Conservation (phyloP, 495 filamentous ascomycete genomes). For the Talaromyces stipitatus region DNA sequence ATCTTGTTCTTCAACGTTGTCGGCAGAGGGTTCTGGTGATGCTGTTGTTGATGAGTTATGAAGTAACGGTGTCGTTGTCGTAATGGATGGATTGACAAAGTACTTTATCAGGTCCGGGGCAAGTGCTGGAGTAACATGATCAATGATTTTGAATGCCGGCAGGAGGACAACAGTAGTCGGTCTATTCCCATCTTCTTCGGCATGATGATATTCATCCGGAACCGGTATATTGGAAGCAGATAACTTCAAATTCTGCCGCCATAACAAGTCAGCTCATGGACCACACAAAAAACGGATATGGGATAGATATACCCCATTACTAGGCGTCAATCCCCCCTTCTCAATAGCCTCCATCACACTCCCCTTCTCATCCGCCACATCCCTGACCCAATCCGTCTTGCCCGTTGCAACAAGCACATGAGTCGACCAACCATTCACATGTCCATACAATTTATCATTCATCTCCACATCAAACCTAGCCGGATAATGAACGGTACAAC, state of each 20-base stretch:
- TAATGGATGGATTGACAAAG: constrained; percentile 65
- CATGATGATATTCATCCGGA: constrained; percentile 48
- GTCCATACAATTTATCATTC: constrained; percentile 72
- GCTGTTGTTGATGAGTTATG: constrained; percentile 12
- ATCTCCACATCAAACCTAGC: constrained; percentile 69
- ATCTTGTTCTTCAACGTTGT: constrained; percentile 19
- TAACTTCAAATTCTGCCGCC: constrained; percentile 77
- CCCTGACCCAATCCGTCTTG: constrained; percentile 88
- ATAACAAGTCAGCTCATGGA: constrained; percentile 7
- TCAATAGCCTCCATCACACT: constrained; percentile 92
- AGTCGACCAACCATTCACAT: constrained; percentile 81
- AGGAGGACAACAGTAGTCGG: constrained; percentile 82
- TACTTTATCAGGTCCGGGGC: constrained; percentile 64
- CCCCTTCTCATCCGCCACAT: constrained; percentile 84
- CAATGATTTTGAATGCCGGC: constrained; percentile 77
- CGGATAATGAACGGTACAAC: constrained; percentile 71
- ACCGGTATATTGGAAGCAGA: constrained; percentile 91
- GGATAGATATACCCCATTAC: constrained; percentile 58
- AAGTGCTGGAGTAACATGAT: constrained; percentile 72
- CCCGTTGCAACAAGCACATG: constrained; percentile 91
- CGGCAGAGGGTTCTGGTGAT: constrained; percentile 3
- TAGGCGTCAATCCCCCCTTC: constrained; percentile 50
- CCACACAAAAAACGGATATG: neutral
- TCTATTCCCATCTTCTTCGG: constrained; percentile 45
- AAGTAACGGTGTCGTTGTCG: constrained; percentile 63